These are phyloP conservation scores for Solanum ossicruentum DNA, from an alignment of 257 asterid species.

Conservation along the genomic window DNA sequence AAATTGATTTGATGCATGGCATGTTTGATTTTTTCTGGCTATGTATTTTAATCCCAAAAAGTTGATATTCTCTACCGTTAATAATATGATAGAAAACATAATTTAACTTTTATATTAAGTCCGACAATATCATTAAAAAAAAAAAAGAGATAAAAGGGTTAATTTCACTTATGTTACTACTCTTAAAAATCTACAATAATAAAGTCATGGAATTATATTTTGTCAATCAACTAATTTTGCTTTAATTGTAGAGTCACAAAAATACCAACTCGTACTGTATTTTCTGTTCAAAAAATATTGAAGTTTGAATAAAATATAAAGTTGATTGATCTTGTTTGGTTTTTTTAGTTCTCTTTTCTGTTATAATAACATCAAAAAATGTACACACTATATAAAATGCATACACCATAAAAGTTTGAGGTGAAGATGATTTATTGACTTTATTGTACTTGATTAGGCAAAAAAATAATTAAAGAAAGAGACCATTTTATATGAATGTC, in stretches of 20 bases:
- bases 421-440: background rate
- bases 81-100: background rate
- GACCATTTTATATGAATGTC: background rate
- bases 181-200: background rate
- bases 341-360: no score
- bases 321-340: no score
- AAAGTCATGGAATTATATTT: background rate
- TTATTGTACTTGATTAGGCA: background rate
- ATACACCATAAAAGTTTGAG: background rate
- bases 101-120: background rate
- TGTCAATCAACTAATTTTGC: background rate
- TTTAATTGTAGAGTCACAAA: background rate
- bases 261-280: background rate
- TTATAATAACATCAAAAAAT: no score
- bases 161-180: no score
- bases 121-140: background rate
- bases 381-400: background rate
- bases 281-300: no score
- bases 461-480: background rate
- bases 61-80: background rate
- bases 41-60: no score
- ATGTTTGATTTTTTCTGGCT: background rate
- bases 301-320: background rate
- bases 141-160: background rate
- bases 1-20: background rate